Base-by-base conservation (phyloP, 495 filamentous ascomycete genomes). In the Penicillium salamii region DNA sequence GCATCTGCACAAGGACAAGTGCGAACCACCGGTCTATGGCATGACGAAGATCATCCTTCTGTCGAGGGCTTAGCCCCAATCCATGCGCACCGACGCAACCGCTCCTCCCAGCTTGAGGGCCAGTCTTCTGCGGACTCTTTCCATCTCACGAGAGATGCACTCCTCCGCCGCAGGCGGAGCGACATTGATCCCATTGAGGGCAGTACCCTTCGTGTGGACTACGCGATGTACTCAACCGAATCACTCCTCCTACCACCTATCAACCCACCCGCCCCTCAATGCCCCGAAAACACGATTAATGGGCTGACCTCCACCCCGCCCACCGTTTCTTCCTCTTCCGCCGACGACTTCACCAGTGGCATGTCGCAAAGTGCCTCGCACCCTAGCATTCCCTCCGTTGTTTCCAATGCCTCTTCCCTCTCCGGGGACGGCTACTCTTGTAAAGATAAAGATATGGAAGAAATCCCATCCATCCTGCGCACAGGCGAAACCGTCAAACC, bases 351-450 rank as follows among this genome's bases (percentile, higher is more conserved):
- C 46, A 70, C 76, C 7, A 82, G 83, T 18, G 76, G 69, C 42
- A 83, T 79, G 65, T 77, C 79, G 20, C 79, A 79, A 32, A 87
- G 83, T 59, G 81, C 78, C 31, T 88, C 86, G 13, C 84, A 89
- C 53, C 86, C 87, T 12, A 89, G 86, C 34, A 77, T 91, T 5
- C 87, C 87, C 3, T 87, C 87, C 32, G 78, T 91, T 5, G 72
- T 89, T 12, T 89, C 86, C 24, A 83, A 86, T n/a, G 85, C 86
- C n/a, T 88, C 86, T 21, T 91, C 87, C n/a, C 69, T 89, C 15
- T 90, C 84, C 15, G 82, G 64, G n/a, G 68, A 72, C 53, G 65
- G 66, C 3, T 33, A 52, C 5, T 50, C 55, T 7, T 42, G 20
- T 39, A 61, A 61, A 42, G 67, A 64, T 24, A 62, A 57, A 29